These are phyloP conservation scores for Fonsecaea nubica DNA, from an alignment of 2,329 filamentous ascomycete species.

Conservation along the genomic window DNA sequence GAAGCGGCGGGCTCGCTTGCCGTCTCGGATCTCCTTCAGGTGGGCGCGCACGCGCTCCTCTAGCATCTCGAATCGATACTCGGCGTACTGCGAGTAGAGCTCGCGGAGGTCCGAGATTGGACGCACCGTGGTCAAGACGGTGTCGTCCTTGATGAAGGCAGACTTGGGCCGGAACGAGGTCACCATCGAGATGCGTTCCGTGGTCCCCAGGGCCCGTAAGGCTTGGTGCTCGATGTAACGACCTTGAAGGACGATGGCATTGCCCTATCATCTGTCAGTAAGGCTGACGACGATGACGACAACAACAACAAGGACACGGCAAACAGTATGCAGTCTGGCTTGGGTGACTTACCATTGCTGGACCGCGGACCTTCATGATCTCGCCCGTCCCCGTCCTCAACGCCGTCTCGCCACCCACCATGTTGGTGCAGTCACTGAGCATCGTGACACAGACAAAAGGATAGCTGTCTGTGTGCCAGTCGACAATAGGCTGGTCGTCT, in stretches of 20 bases:
- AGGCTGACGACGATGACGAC: neutral
- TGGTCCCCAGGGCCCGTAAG: slow-evolving; percentile 62
- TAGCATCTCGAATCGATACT: slow-evolving; percentile 69
- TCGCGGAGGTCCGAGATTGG: slow-evolving; percentile 63
- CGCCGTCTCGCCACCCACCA: slow-evolving; percentile 65
- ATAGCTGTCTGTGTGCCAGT: slow-evolving; percentile 60
- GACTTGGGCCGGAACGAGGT: slow-evolving; percentile 69
- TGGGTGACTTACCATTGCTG: slow-evolving; percentile 48
- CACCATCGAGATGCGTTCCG: slow-evolving; percentile 70
- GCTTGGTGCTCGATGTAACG: slow-evolving; percentile 71
- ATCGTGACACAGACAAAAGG: slow-evolving; percentile 61
- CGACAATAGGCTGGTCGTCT: slow-evolving; percentile 48
- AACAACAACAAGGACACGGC: no score
- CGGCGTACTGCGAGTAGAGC: slow-evolving; percentile 66
- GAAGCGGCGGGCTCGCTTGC: slow-evolving; percentile 45
- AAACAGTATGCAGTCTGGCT: neutral
- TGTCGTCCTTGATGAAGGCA: slow-evolving; percentile 63
- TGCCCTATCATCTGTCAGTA: slow-evolving; percentile 55
- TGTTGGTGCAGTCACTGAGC: slow-evolving; percentile 56
- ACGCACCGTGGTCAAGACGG: slow-evolving; percentile 65
- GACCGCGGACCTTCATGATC: slow-evolving; percentile 54
- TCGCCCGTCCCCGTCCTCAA: slow-evolving; percentile 60
- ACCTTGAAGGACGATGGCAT: slow-evolving; percentile 71
- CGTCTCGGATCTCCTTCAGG: slow-evolving; percentile 47
- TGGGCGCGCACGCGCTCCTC: slow-evolving; percentile 62